These are phyloP conservation scores for Cyberlindnera nakhonratchasimensis DNA, from an alignment of 805 yeast species.

Conservation along the genomic window DNA sequence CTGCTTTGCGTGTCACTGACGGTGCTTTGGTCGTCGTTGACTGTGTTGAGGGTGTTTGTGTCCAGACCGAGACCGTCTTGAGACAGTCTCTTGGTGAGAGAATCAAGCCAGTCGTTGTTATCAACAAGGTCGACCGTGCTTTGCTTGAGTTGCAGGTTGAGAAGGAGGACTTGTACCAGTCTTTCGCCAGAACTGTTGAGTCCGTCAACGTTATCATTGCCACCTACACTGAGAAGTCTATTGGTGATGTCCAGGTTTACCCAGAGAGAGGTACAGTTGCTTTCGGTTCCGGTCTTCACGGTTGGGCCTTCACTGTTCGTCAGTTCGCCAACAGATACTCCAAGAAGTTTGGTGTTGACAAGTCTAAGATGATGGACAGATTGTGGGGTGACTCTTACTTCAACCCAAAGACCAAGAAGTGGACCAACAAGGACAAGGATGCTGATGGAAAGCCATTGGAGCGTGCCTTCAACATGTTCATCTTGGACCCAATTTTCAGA, in stretches of 20 bases:
- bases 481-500: slow-evolving; percentile 98
- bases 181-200: slow-evolving; percentile 98
- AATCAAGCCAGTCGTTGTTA: slow-evolving; percentile 97
- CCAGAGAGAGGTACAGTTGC: slow-evolving; percentile 99
- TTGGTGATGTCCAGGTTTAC: slow-evolving; percentile 98
- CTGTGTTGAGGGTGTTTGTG: slow-evolving; percentile 99
- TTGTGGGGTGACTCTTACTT: slow-evolving; percentile 99
- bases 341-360: slow-evolving; percentile 99
- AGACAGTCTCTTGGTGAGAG: slow-evolving; percentile 99
- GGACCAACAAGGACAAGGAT: slow-evolving; percentile 95
- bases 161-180: slow-evolving; percentile 98
- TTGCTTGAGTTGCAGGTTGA: slow-evolving; percentile 97
- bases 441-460: slow-evolving; percentile 94
- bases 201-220: slow-evolving; percentile 98
- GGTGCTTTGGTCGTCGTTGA: slow-evolving; percentile 99
- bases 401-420: slow-evolving; percentile 99
- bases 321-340: slow-evolving; percentile 98
- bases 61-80: slow-evolving; percentile 98
- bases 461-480: slow-evolving; percentile 99
- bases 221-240: slow-evolving; percentile 83
- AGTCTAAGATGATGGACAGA: slow-evolving; percentile 96
- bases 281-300: slow-evolving; percentile 99
- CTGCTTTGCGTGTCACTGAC: slow-evolving; percentile 99
- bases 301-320: slow-evolving; percentile 99
- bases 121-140: slow-evolving; percentile 99